Evolutionary conservation across 495 filamentous ascomycete species (phyloP).

Genomic region (Xanthoparmelia taractica): DNA sequence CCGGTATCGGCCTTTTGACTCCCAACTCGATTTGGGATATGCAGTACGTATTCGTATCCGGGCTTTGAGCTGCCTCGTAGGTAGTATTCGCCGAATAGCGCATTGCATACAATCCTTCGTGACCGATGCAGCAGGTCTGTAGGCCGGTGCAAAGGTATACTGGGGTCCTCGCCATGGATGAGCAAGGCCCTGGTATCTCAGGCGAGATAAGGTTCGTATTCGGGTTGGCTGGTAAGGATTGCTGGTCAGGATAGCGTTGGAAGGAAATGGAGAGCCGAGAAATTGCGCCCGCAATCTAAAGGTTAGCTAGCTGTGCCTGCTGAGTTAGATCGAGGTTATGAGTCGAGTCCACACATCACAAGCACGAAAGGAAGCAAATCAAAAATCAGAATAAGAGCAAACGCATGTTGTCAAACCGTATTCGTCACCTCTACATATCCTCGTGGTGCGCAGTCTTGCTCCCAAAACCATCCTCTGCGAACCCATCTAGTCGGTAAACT

Average conservation of each 20-base stretch:
- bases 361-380: not conserved
- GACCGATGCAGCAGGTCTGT: not conserved
- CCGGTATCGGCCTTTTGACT: not conserved
- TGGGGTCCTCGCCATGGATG: not conserved
- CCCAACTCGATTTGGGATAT: not conserved
- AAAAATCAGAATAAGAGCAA: not conserved
- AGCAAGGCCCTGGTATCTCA: not conserved
- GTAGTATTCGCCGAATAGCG: not conserved
- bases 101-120: not conserved
- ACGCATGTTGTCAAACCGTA: slow-evolving; percentile 5
- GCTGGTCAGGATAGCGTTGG: not conserved
- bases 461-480: not conserved
- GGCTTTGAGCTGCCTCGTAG: too few species aligned
- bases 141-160: not conserved
- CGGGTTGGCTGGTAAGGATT: not conserved
- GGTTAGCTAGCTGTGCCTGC: slow-evolving; percentile 1
- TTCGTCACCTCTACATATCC: not conserved
- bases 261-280: not conserved
- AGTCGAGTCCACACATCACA: not conserved
- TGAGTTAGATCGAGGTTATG: not conserved
- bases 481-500: not conserved
- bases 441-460: not conserved
- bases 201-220: not conserved
- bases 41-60: not conserved
- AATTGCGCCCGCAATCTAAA: not conserved